Base-by-base conservation (phyloP, 2,329 filamentous ascomycete genomes). In the Hypoxylon sp. region DNA sequence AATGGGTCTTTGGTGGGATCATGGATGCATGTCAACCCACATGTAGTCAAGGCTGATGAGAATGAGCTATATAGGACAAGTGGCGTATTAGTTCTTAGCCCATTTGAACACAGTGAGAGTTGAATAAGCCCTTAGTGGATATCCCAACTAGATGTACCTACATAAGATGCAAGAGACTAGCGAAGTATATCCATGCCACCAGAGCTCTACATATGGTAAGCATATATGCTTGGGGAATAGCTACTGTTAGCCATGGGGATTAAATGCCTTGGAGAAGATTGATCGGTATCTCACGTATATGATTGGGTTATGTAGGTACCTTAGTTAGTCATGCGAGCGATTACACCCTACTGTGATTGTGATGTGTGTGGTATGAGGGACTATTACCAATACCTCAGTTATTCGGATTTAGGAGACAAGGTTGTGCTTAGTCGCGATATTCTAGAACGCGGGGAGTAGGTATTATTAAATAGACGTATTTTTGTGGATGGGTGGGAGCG, bases 401-500 rank as follows among this genome's bases (percentile, higher is more conserved):
- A n/a, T 47, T 69, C 67, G 69, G 69, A 69, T 35, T 72, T 70
- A 72, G 64, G 69, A 69, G 67, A 69, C 69, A 71, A 71, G 61
- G 39, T 50, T 37, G 50, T 15, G 15, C 21, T 19, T 60, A 56
- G 17, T 24, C 21, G 57, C 57, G 59, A 50, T 59, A 50, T 57
- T 60, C 37, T 42, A 55, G 57, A 65, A 65, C 48, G 65, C 59
- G 65, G 61, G 61, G 65, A 53, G 11, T 21, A 42, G 50, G 11
- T 21, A 42, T 37, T 62, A 37, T 56, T 53, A 56, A 39, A 35
- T 4, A 50, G 21, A 15, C 21, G 10, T 3, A 19, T 29, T 31
- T 24, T 24, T 31, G 44, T 31, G 51, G 59, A 56, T 50, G 19
- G 57, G 63, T 31, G 52, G 57, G 57, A 55, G 42, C 51, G 52